These are phyloP conservation scores for Fonsecaea nubica DNA, from an alignment of 2,329 filamentous ascomycete genomes.

Conservation along the genomic window DNA sequence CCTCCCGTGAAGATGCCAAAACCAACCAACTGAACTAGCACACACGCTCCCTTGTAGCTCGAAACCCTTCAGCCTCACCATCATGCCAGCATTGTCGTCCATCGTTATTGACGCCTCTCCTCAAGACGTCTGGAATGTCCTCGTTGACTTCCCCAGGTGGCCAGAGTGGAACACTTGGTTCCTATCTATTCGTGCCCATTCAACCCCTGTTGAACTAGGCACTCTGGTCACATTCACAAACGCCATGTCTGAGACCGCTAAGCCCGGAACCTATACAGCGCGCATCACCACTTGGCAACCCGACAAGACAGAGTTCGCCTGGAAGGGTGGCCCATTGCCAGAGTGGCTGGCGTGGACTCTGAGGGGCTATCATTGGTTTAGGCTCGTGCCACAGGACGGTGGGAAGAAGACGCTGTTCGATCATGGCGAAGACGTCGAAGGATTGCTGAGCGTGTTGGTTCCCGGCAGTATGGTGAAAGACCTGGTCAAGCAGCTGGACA, in stretches of 20 bases:
- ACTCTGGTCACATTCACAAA: conserved; percentile 22
- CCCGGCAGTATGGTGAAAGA: conserved; percentile 7
- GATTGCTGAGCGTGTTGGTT: neutral
- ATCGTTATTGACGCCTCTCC: conserved; percentile 18
- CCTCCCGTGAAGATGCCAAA: neutral
- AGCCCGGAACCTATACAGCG: conserved; percentile 10
- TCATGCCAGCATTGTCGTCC: conserved; percentile 17
- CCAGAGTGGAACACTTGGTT: conserved; percentile 21
- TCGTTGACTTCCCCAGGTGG: conserved; percentile 16
- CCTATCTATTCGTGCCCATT: conserved; percentile 6
- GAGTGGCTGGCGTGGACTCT: conserved; percentile 11
- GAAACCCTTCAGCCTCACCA: neutral
- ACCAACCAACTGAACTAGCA: neutral
- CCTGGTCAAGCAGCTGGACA: conserved; percentile 15
- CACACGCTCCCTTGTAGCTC: neutral
- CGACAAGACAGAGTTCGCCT: conserved; percentile 15
- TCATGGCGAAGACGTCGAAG: conserved; percentile 15
- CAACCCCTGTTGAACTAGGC: conserved; percentile 1
- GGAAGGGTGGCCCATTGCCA: conserved; percentile 20
- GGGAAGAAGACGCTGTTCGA: conserved; percentile 20
- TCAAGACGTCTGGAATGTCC: conserved; percentile 18
- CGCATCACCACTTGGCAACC: conserved; percentile 24
- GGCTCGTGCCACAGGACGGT: conserved; percentile 13
- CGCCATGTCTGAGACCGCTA: conserved; percentile 17
- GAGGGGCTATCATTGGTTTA: conserved; percentile 15